Conservation (phyloP, 208 protist species). For the Leishmania braziliensis region DNA sequence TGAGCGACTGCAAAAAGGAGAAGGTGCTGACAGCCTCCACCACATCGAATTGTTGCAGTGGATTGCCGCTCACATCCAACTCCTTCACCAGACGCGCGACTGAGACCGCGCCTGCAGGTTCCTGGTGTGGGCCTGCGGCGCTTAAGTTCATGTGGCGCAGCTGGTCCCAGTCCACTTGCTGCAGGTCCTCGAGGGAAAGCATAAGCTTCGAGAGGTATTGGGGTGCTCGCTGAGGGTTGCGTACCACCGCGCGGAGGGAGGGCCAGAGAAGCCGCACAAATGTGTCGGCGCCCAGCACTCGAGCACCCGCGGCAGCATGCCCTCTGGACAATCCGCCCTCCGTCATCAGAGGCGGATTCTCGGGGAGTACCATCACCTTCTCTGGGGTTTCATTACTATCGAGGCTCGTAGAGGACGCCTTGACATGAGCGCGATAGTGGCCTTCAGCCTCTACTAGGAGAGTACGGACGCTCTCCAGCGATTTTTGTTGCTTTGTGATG, state of each 20-base stretch:
- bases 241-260: slow-evolving; percentile 37
- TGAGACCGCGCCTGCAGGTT: neutral
- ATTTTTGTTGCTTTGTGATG: slow-evolving; percentile 2
- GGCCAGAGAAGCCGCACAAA: slow-evolving; percentile 44
- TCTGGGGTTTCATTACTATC: neutral
- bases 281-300: slow-evolving; percentile 32
- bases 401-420: neutral
- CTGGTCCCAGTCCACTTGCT: slow-evolving; percentile 45
- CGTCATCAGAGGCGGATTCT: slow-evolving; percentile 1
- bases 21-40: slow-evolving; percentile 55
- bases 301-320: neutral
- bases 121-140: neutral
- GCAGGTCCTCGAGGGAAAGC: slow-evolving; percentile 68
- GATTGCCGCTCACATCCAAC: slow-evolving; percentile 80
- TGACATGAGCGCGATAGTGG: slow-evolving; percentile 11
- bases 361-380: neutral
- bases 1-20: slow-evolving; percentile 40
- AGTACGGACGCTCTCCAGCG: neutral
- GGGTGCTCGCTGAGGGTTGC: slow-evolving; percentile 29
- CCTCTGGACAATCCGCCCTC: neutral
- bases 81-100: slow-evolving; percentile 18
- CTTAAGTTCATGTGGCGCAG: slow-evolving; percentile 12
- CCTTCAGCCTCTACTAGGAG: slow-evolving; percentile 13
- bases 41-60: slow-evolving; percentile 39
- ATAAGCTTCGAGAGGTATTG: slow-evolving; percentile 51